Evolutionary conservation across 305 asterid genomes (phyloP), one percentile per base, ranked within the genome.

Genomic region (Solanum hybrid): DNA sequence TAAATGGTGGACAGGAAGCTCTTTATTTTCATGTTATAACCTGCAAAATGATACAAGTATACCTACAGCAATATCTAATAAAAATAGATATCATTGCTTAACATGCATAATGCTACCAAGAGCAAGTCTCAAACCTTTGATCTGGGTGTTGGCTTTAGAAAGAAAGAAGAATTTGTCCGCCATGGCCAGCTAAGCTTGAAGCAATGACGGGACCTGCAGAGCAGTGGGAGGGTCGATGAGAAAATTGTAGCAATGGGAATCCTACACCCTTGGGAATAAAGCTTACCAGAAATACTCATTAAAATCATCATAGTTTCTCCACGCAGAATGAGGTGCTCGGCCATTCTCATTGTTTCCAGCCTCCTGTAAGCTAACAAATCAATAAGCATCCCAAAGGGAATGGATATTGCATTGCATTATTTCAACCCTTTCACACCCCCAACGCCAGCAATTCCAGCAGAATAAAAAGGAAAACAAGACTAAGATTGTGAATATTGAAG

Each of bases 111-210:
- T 10, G 31, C 38, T 31, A 51, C 75, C 40, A 84, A 84, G 42
- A 84, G 89, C 51, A 26, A 51, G 79, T 29, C 72, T 64, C 90
- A 78, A 88, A 97, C 99, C 99, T 95, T 97, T 91, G 99, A 96
- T 93, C 95, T 92, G 3, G 91, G 97, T 60, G 98, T 73, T 91
- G 99, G 99, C 93, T 94, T 92, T 89, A 93, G 89, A 92, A 97
- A 95, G 91, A 97, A 97, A 77, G 93, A 88, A 85, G 98, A 94
- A 90, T 76, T 91, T 88, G 0, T 91, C 91, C 95, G 94, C 99
- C 98, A 97, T n/a, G 99, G 99, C 99, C 99, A 97, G 92, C 95
- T 89, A 89, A 97, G 99, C 89, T 95, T 98, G 93, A 97, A 95
- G 95, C 99, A 97, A 90, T 92, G 93, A 88, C 89, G 94, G 66